A percentile compares a stretch with the other conserved stretches of the same genome.
Evolutionary conservation across 805 yeast species (phyloP).

Genomic region (Candida takata): DNA sequence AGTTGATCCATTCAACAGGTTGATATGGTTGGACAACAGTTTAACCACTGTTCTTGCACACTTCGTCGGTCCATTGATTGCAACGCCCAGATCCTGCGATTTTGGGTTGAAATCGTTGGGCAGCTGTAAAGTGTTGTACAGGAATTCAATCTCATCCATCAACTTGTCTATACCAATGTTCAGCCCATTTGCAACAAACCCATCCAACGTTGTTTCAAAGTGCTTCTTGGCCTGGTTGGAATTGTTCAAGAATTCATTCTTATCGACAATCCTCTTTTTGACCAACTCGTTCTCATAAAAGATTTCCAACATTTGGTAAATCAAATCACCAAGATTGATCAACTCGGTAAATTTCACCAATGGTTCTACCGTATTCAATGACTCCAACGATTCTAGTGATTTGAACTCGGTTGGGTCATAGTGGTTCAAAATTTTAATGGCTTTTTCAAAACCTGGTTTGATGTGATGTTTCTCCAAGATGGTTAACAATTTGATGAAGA

Average conservation of each 20-base stretch:
- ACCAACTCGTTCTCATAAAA: conserved; percentile 83
- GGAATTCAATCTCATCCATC: conserved; percentile 69
- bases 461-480: conserved; percentile 68
- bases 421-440: conserved; percentile 58
- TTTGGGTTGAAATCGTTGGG: conserved; percentile 58
- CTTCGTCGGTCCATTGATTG: conserved; percentile 42
- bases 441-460: conserved; percentile 78
- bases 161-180: conserved; percentile 88
- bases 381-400: conserved; percentile 26
- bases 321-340: conserved; percentile 87
- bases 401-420: conserved; percentile 54
- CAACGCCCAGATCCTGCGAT: conserved; percentile 6
- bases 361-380: conserved; percentile 57
- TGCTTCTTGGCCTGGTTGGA: conserved; percentile 73
- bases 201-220: conserved; percentile 77
- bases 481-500: conserved; percentile 61
- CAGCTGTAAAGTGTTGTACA: conserved; percentile 46
- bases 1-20: conserved; percentile 69
- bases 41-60: conserved; percentile 61
- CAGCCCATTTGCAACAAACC: conserved; percentile 85
- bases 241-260: conserved; percentile 73
- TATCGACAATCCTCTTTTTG: conserved; percentile 47
- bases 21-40: conserved; percentile 64
- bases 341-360: conserved; percentile 81
- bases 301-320: conserved; percentile 85